Conservation (phyloP, 169 alveolate species). For the Eimeria sp. region DNA sequence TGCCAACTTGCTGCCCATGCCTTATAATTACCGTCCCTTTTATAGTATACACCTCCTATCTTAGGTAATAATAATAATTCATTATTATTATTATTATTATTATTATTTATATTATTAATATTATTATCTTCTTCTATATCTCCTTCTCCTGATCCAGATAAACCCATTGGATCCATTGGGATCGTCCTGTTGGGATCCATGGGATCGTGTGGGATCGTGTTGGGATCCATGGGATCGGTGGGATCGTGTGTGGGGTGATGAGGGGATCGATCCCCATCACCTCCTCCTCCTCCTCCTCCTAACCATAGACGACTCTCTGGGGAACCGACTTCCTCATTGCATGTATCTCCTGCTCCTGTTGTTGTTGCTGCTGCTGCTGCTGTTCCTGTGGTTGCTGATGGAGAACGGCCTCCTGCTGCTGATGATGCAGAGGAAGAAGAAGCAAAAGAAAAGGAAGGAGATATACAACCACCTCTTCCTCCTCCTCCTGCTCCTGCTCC, state of each 20-base stretch:
- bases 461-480: background rate
- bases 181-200: slow-evolving; percentile 25
- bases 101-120: no score
- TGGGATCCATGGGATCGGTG: no score
- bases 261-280: background rate
- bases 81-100: no score
- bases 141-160: no score
- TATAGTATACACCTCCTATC: slow-evolving; percentile 73
- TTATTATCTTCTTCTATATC: no score
- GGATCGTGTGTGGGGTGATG: no score
- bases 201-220: no score
- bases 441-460: background rate
- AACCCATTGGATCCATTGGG: slow-evolving; percentile 29
- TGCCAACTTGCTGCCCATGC: slow-evolving; percentile 83
- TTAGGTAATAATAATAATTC: slow-evolving; percentile 42
- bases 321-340: no score
- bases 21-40: slow-evolving; percentile 75
- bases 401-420: no score
- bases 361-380: slow-evolving; percentile 16
- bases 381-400: background rate
- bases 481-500: background rate
- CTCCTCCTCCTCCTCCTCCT: slow-evolving; percentile 3
- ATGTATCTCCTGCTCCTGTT: no score
- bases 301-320: no score
- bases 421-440: background rate